Evolutionary conservation across 176 grass and related monocot genomes (phyloP), one percentile per base, ranked within the genome.

Genomic region (Tillandsia leiboldiana): DNA sequence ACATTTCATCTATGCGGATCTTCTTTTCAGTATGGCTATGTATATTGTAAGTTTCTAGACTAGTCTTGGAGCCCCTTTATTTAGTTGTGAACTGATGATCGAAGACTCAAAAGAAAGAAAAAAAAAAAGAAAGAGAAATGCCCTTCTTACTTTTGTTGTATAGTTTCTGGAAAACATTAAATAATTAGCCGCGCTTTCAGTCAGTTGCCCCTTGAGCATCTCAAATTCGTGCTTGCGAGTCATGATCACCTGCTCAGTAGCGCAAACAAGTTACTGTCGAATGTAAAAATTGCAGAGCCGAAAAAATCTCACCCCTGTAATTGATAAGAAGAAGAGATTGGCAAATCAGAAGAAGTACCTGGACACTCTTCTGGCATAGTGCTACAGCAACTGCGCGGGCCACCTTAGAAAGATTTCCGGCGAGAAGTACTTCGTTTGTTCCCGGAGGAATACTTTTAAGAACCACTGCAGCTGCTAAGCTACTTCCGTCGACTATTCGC

Each of bases 401-500:
- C 10, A 92, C 89, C 72, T 92, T 90, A 1, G 89, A 85, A 66
- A 90, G 49, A 63, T 77, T 78, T 83, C 93, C 93, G 28, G 48
- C 71, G 2, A 96, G 73, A 69, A 92, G 7, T 14, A 92, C 77
- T 83, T 79, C 81, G 54, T 71, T 68, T 83, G 75, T 91, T 27
- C 87, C 81, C 33, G 51, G 48, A 48, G 93, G 86, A 49, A 96
- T 73, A 27, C 42, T 77, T 1, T 85, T 74, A 72, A 96, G 20
- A 71, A 92, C 86, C 57, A 96, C 84, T 1, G 86, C 88, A 58
- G 88, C 81, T 71, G 88, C 93, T 85, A 96, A 81, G 74, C 89
- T 83, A 71, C 81, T 96, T 61, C 88, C 93, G 73, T 96, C 93
- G 28, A 96, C 93, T 26, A 96, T 81, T 77, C 78, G 89, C 66